Evolutionary conservation across 1,139 yeast genomes (phyloP).

Genomic region (Geotrichum candidum): DNA sequence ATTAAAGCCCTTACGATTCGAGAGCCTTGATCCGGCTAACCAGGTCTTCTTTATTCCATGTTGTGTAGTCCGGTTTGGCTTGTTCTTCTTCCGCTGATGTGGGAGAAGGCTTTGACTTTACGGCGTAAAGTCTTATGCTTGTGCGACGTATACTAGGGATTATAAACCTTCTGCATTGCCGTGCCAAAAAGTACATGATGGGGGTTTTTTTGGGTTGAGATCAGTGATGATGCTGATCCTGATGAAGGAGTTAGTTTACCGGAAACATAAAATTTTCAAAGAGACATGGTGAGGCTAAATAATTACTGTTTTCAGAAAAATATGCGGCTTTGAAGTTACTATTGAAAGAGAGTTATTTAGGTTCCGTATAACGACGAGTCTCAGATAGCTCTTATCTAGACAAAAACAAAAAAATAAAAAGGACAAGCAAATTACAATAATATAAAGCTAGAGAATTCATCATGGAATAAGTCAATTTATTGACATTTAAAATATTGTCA

Average conservation of each 20-base stretch:
- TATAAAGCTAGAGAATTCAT: too few species aligned
- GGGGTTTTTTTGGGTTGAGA: neutral
- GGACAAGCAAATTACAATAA: neutral
- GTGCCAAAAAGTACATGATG: neutral
- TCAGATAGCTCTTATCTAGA: neutral
- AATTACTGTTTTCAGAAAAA: neutral
- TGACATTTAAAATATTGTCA: neutral
- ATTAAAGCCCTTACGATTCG: constrained; percentile 33
- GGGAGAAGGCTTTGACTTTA: neutral
- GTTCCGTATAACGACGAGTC: neutral
- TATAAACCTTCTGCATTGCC: neutral
- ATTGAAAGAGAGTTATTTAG: neutral
- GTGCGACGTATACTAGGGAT: neutral
- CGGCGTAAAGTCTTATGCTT: neutral
- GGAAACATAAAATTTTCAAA: neutral
- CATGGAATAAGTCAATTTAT: too few species aligned
- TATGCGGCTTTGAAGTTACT: neutral
- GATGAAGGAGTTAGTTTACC: neutral
- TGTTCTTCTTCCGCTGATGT: neutral
- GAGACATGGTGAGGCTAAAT: neutral
- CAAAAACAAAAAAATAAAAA: neutral
- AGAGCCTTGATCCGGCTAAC: constrained; percentile 45
- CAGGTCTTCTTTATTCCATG: constrained; percentile 50
- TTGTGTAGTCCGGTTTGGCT: neutral
- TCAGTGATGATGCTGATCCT: neutral